Conservation (phyloP, 805 yeast genomes). For the Starmerella powellii region DNA sequence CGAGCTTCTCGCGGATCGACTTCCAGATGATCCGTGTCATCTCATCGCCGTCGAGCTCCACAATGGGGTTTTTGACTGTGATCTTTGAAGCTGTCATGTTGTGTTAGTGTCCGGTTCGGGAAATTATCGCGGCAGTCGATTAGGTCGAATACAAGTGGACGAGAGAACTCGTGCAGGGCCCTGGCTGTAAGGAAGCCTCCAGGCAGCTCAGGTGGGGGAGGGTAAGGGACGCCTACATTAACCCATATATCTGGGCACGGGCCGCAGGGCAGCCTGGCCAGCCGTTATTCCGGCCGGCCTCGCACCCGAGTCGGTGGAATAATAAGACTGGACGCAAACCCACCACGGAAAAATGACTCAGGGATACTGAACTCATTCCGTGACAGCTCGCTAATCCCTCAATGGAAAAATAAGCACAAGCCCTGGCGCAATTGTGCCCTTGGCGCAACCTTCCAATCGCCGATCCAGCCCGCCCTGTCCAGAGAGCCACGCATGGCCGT, state of each 20-base stretch:
- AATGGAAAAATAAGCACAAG: too few species aligned
- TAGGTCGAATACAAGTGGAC: background rate
- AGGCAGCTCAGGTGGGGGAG: background rate
- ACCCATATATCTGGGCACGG: background rate
- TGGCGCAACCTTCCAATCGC: too few species aligned
- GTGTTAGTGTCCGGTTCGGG: constrained; percentile 7
- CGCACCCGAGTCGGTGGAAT: too few species aligned
- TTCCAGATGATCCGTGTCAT: constrained; percentile 96
- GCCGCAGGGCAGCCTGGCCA: too few species aligned
- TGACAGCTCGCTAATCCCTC: too few species aligned
- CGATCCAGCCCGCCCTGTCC: too few species aligned
- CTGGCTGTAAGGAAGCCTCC: background rate
- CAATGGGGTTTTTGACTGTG: constrained; percentile 75
- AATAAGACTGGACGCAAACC: too few species aligned
- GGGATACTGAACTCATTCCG: background rate
- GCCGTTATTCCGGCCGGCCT: too few species aligned
- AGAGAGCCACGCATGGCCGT: too few species aligned
- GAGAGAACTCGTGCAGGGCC: background rate
- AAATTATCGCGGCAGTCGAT: background rate
- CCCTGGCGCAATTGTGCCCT: too few species aligned
- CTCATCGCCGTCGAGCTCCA: constrained; percentile 97
- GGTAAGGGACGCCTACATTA: background rate
- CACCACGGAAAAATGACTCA: background rate
- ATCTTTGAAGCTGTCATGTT: constrained; percentile 32
- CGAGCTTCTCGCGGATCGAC: constrained; percentile 70